Conservation (phyloP, 2,329 filamentous ascomycete genomes). For the Stachybotrys elegans region DNA sequence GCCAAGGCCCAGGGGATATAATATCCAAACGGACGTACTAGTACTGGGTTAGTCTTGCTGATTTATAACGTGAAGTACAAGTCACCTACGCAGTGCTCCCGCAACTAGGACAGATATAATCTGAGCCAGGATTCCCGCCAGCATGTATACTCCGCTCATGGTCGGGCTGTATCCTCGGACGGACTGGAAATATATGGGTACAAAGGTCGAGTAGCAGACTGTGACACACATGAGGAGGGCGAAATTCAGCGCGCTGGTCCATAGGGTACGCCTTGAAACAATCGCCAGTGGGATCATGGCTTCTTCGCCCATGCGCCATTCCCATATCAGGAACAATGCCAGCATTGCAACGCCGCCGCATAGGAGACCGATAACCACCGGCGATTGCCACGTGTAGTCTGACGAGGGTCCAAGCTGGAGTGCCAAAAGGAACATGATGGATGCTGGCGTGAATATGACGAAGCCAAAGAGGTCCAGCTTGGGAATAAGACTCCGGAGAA, state of each 20-base stretch:
- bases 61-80: not conserved
- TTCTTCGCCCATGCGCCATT: constrained; percentile 33
- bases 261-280: constrained; percentile 32
- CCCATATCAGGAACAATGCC: constrained; percentile 32
- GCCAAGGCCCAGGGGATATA: constrained; percentile 5
- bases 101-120: constrained; percentile 14
- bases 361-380: constrained; percentile 34
- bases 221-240: constrained; percentile 35
- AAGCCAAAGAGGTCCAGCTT: constrained; percentile 38
- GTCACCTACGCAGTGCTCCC: constrained; percentile 18
- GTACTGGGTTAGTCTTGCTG: not conserved
- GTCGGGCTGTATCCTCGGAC: constrained; percentile 27
- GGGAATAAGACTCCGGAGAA: constrained; percentile 16
- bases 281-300: constrained; percentile 43
- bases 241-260: constrained; percentile 29
- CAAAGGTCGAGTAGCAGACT: constrained; percentile 36
- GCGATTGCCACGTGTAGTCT: constrained; percentile 25
- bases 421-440: constrained; percentile 38
- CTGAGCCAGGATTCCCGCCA: constrained; percentile 17
- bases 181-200: constrained; percentile 45
- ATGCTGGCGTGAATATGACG: constrained; percentile 33
- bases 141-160: constrained; percentile 21
- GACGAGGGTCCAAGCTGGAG: constrained; percentile 38
- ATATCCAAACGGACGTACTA: constrained; percentile 6
- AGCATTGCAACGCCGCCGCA: constrained; percentile 26